Conservation (phyloP, 805 yeast species). For the Wickerhamiella lipophila region DNA sequence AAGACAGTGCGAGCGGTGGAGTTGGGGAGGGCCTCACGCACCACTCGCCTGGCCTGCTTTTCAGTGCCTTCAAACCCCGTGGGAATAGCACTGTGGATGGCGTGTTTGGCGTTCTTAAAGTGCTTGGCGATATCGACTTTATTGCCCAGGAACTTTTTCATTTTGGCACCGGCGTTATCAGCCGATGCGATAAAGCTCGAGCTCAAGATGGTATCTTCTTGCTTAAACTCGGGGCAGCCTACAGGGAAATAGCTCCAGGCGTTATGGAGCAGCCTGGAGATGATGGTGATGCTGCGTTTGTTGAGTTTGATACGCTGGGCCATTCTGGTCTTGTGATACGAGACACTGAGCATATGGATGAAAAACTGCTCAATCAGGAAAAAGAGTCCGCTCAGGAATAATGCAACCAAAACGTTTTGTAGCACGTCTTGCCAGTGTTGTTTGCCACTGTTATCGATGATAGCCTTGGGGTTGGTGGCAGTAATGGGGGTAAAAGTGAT, state of each 20-base stretch:
- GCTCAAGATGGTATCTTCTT: slow-evolving; percentile 27
- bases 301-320: slow-evolving; percentile 29
- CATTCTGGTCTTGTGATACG: slow-evolving; percentile 31
- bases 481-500: slow-evolving; percentile 29
- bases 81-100: not conserved
- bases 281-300: slow-evolving; percentile 25
- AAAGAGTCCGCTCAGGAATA: slow-evolving; percentile 29
- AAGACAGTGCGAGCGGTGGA: slow-evolving; percentile 23
- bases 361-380: slow-evolving; percentile 29
- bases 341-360: slow-evolving; percentile 30
- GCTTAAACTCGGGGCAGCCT: slow-evolving; percentile 27
- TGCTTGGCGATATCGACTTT: slow-evolving; percentile 2
- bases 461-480: slow-evolving; percentile 23
- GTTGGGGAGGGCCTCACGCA: slow-evolving; percentile 27
- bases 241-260: slow-evolving; percentile 29
- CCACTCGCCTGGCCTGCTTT: slow-evolving; percentile 20
- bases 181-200: slow-evolving; percentile 16
- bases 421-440: slow-evolving; percentile 29
- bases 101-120: not conserved
- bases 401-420: slow-evolving; percentile 29
- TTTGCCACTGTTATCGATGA: slow-evolving; percentile 15
- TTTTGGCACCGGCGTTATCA: slow-evolving; percentile 8
- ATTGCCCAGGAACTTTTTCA: slow-evolving; percentile 7
- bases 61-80: slow-evolving; percentile 8
- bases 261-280: slow-evolving; percentile 25